Conservation (phyloP, 2,329 filamentous ascomycete genomes). For the Cladophialophora bantiana region DNA sequence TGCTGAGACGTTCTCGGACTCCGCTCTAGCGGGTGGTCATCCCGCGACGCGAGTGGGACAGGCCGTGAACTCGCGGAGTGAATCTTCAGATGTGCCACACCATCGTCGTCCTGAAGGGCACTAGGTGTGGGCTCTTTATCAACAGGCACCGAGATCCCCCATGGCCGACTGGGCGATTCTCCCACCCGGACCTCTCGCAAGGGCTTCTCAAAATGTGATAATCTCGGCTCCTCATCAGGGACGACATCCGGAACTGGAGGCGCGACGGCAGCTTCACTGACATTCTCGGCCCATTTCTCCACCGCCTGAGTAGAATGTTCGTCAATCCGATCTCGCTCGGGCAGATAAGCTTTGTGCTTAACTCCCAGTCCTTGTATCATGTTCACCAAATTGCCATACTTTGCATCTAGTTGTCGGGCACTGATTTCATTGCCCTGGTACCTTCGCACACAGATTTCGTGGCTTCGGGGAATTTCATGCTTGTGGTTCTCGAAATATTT, state of each 20-base stretch:
- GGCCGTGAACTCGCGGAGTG: slow-evolving; percentile 35
- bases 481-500: slow-evolving; percentile 95
- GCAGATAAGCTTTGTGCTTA: slow-evolving; percentile 87
- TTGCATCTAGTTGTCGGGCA: slow-evolving; percentile 87
- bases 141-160: slow-evolving; percentile 84
- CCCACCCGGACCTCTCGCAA: slow-evolving; percentile 90
- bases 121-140: slow-evolving; percentile 52
- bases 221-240: slow-evolving; percentile 65
- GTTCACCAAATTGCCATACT: slow-evolving; percentile 88
- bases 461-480: slow-evolving; percentile 90
- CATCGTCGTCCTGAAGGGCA: slow-evolving; percentile 39
- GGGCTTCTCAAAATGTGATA: slow-evolving; percentile 80
- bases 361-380: slow-evolving; percentile 92
- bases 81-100: slow-evolving; percentile 25
- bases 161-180: slow-evolving; percentile 89
- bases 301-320: slow-evolving; percentile 61
- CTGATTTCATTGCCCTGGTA: slow-evolving; percentile 88
- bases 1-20: slow-evolving; percentile 32
- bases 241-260: slow-evolving; percentile 42
- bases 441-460: slow-evolving; percentile 87
- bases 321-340: slow-evolving; percentile 60
- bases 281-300: slow-evolving; percentile 82
- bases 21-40: slow-evolving; percentile 27
- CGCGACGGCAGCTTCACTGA: slow-evolving; percentile 62
- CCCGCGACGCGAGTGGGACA: slow-evolving; percentile 35